Evolutionary conservation across 2,329 filamentous ascomycete species (phyloP).

Genomic region (Trichoderma atroviride): DNA sequence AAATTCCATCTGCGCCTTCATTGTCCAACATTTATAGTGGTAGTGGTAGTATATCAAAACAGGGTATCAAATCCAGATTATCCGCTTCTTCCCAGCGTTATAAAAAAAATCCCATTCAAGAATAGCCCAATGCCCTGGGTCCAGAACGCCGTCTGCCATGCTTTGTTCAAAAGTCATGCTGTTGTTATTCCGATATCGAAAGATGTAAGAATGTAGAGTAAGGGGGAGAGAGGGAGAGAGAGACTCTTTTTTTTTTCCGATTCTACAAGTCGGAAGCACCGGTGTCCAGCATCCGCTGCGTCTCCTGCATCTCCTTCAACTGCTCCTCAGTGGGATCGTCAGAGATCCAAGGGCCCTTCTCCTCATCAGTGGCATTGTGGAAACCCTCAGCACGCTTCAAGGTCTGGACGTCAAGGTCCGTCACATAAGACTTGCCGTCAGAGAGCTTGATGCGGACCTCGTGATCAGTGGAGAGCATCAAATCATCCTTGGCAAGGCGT

Average conservation of each 20-base stretch:
- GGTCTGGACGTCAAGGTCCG: conserved; percentile 90
- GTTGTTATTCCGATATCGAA: not conserved
- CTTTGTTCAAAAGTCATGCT: conserved; percentile 25
- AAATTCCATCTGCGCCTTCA: conserved; percentile 16
- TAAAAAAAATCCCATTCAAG: conserved; percentile 23
- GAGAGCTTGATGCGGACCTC: conserved; percentile 85
- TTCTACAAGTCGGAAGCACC: conserved; percentile 31
- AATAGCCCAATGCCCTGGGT: conserved; percentile 27
- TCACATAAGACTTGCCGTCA: conserved; percentile 79
- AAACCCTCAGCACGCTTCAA: conserved; percentile 86
- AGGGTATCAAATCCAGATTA: conserved; percentile 33
- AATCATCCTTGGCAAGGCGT: conserved; percentile 94
- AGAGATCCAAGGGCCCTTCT: conserved; percentile 82
- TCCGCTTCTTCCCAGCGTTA: conserved; percentile 18
- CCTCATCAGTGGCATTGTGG: conserved; percentile 75
- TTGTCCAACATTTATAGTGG: conserved; percentile 15
- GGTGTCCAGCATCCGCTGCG: conserved; percentile 55
- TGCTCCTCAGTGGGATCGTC: conserved; percentile 69
- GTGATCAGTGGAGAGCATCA: conserved; percentile 96
- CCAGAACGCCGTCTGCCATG: conserved; percentile 39
- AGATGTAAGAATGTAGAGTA: not conserved
- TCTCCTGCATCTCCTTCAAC: conserved; percentile 62
- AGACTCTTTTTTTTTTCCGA: not conserved
- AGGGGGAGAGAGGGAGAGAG: no score
- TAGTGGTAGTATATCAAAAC: conserved; percentile 26